These are phyloP conservation scores for Aegilops sharonensis DNA, from an alignment of 176 grass and related monocot genomes.

Conservation along the genomic window DNA sequence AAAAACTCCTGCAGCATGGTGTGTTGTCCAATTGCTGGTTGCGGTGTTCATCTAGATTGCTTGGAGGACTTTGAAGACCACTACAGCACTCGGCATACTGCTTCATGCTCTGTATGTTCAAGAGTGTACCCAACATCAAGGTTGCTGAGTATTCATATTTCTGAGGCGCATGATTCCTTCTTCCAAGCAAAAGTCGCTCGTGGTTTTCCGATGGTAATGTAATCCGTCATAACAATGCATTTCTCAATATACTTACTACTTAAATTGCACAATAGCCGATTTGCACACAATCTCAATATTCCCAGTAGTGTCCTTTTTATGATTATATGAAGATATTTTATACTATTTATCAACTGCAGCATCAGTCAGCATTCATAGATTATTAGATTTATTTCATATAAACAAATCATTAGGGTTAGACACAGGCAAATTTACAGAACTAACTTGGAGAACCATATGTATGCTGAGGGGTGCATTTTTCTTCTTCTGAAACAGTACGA, in stretches of 20 bases:
- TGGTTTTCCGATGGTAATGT: constrained; percentile 89
- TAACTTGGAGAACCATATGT: background rate
- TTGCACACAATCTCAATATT: background rate
- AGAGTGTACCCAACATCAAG: constrained; percentile 86
- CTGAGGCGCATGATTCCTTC: constrained; percentile 93
- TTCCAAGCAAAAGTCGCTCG: constrained; percentile 89
- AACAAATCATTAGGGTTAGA: background rate
- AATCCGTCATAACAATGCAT: background rate
- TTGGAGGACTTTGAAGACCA: constrained; percentile 90
- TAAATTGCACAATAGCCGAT: background rate
- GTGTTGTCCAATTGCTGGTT: constrained; percentile 88
- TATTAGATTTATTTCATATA: background rate
- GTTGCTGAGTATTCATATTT: constrained; percentile 84
- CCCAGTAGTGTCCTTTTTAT: background rate
- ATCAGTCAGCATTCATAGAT: background rate
- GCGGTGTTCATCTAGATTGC: constrained; percentile 63
- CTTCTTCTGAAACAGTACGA: constrained; percentile 58
- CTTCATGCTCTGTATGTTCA: constrained; percentile 83
- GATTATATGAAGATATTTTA: background rate
- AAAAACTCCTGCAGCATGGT: constrained; percentile 47
- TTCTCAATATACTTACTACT: background rate
- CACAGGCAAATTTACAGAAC: background rate
- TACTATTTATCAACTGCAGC: background rate
- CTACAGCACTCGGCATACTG: constrained; percentile 76
- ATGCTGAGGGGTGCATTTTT: background rate